These are phyloP conservation scores for Colletotrichum sp. DNA, from an alignment of 2,329 filamentous ascomycete genomes.

Conservation along the genomic window DNA sequence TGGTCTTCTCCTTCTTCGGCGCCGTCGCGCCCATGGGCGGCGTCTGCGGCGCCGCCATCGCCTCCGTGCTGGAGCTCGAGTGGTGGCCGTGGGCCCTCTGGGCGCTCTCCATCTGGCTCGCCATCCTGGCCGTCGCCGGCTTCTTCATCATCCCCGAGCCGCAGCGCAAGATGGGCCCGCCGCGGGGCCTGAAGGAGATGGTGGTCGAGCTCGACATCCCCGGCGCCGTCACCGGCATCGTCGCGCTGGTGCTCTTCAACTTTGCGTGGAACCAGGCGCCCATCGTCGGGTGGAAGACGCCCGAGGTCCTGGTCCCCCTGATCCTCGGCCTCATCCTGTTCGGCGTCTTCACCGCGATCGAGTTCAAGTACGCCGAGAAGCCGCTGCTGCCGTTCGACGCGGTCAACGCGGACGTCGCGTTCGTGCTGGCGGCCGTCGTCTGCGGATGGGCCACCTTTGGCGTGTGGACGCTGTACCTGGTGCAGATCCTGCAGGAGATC, in stretches of 20 bases:
- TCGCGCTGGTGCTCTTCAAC: conserved; percentile 64
- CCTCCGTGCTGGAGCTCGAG: conserved; percentile 38
- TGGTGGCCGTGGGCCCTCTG: conserved; percentile 57
- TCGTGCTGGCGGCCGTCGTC: conserved; percentile 59
- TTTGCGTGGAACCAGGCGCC: conserved; percentile 71
- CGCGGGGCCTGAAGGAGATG: conserved; percentile 19
- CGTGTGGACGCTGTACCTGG: conserved; percentile 57
- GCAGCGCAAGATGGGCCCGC: conserved; percentile 17
- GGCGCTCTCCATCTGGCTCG: conserved; percentile 39
- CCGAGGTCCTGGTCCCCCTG: conserved; percentile 61
- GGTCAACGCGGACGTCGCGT: conserved; percentile 51
- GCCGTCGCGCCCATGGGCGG: conserved; percentile 51
- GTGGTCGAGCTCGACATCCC: conserved; percentile 40
- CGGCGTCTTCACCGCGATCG: conserved; percentile 60
- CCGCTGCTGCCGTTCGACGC: conserved; percentile 63
- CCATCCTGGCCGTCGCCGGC: conserved; percentile 33
- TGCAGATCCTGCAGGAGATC: conserved; percentile 51
- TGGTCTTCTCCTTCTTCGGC: conserved; percentile 60
- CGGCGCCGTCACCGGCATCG: conserved; percentile 50
- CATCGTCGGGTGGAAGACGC: conserved; percentile 59
- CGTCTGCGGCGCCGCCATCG: conserved; percentile 44
- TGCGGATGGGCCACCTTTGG: conserved; percentile 61
- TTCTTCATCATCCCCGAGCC: conserved; percentile 38
- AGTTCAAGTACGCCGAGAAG: conserved; percentile 46
- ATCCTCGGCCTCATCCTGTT: conserved; percentile 62